Evolutionary conservation across 2,329 filamentous ascomycete species (phyloP), one percentile per base, ranked within the genome.

Genomic region (Cytospora piceae): DNA sequence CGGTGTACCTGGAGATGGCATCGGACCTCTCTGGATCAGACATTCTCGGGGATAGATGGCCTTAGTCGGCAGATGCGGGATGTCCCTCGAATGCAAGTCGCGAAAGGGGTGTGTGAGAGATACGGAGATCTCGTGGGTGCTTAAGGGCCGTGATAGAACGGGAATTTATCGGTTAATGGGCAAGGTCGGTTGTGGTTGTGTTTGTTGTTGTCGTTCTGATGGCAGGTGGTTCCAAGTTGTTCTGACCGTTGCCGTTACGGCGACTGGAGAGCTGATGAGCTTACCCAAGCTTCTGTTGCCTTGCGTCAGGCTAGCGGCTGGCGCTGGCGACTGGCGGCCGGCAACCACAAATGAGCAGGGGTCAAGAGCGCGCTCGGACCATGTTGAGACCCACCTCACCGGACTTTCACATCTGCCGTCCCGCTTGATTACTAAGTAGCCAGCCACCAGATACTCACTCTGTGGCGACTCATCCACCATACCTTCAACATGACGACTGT

Each of bases 1-100:
- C 81, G 77, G 92, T 92, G 83, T 93, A 94, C 67, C 89, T 87
- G 75, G 89, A 84, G 74, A 94, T 88, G 75, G 91, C 91, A 76
- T 89, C 85, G 72, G 89, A 80, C 77, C 85, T 83, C 79, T 87
- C 85, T 73, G 82, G 80, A 70, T 87, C 85, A 71, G 83, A 79
- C 70, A 81, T 77, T 83, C 84, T 86, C 70, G 64, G 58, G 42
- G 15, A n/a, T 20, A n/a, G 39, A 15, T 31, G n/a, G 37, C 29
- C 34, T 15, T 17, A 22, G 22, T 32, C 17, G 22, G 34, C 22
- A 27, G 15, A 22, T 58, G 34, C 24, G 4, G 37, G 39, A 29
- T 31, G 15, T 32, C 20, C 32, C 7, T 58, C 4, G 15, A 20
- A 24, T 24, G 46, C 46, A 24, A 12, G 46, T 24, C 9, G 46